phyloP scores from a whole-genome alignment of 768 basidiomycete species.

The Hygrocybe punicea region DNA sequence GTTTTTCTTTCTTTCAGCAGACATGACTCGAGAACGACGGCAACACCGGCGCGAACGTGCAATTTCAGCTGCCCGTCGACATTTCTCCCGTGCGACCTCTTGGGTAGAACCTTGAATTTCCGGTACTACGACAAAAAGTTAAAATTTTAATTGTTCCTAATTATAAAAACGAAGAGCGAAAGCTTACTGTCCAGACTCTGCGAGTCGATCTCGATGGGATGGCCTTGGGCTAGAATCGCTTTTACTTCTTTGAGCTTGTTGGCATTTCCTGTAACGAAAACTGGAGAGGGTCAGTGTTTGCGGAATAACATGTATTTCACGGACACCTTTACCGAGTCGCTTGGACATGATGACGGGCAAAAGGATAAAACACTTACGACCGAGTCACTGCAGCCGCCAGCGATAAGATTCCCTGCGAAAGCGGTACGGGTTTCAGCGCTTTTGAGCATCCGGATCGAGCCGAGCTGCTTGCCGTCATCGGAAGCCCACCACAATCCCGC shows the following conservation, averaged over 20 bases:
- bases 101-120: slow-evolving; percentile 92
- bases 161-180: neutral
- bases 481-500: neutral
- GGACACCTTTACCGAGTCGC: slow-evolving; percentile 15
- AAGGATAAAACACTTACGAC: too few species aligned
- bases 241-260: slow-evolving; percentile 90
- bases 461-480: neutral
- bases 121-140: too few species aligned
- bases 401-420: too few species aligned
- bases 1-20: too few species aligned
- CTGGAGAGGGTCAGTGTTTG: slow-evolving; percentile 37
- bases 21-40: neutral
- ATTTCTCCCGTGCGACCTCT: slow-evolving; percentile 87
- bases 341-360: slow-evolving; percentile 12
- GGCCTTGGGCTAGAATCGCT: slow-evolving; percentile 67
- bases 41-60: too few species aligned
- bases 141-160: too few species aligned
- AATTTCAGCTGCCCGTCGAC: slow-evolving; percentile 76
- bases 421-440: too few species aligned
- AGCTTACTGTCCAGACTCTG: slow-evolving; percentile 74
- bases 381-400: too few species aligned
- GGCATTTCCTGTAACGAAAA: slow-evolving; percentile 91
- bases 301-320: neutral
- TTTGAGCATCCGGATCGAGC: neutral
- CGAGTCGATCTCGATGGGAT: slow-evolving; percentile 75